Conservation (phyloP, 768 basidiomycete genomes). For the Daedaleopsis sinensis region DNA sequence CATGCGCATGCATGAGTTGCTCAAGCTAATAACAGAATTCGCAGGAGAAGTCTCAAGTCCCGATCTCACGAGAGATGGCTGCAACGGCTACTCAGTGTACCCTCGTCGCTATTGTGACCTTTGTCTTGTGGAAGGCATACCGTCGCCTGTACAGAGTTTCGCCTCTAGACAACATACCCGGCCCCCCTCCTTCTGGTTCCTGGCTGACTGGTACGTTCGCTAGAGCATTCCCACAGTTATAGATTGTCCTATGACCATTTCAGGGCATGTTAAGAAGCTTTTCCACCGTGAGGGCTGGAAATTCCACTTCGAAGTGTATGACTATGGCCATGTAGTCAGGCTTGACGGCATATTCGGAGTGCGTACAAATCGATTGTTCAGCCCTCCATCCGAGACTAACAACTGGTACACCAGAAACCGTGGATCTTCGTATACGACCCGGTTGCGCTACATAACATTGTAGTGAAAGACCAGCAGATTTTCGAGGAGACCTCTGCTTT, state of each 20-base stretch:
- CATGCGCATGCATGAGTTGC: too few species aligned
- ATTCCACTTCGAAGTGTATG: conserved; percentile 5
- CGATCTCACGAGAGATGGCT: too few species aligned
- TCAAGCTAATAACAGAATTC: too few species aligned
- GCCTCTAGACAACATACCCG: conserved; percentile 8
- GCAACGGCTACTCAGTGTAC: too few species aligned
- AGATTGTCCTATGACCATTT: neutral
- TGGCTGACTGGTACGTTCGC: neutral
- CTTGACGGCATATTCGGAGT: conserved; percentile 12
- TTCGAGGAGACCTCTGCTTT: conserved; percentile 26
- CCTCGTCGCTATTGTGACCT: too few species aligned
- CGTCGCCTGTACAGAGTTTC: neutral
- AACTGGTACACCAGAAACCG: neutral
- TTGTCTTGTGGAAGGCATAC: neutral
- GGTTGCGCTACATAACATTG: conserved; percentile 30
- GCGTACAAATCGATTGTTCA: neutral
- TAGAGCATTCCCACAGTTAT: neutral
- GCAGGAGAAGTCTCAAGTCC: too few species aligned
- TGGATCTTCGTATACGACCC: conserved; percentile 18
- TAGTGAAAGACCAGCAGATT: conserved; percentile 19
- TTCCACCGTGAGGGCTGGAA: conserved; percentile 9
- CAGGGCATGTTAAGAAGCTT: conserved; percentile 10
- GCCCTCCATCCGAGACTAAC: neutral
- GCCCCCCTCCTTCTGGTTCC: conserved; percentile 3
- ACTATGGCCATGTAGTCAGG: conserved; percentile 11